Evolutionary conservation across 441 rosid species (phyloP).

Genomic region (Populus tomentosa): DNA sequence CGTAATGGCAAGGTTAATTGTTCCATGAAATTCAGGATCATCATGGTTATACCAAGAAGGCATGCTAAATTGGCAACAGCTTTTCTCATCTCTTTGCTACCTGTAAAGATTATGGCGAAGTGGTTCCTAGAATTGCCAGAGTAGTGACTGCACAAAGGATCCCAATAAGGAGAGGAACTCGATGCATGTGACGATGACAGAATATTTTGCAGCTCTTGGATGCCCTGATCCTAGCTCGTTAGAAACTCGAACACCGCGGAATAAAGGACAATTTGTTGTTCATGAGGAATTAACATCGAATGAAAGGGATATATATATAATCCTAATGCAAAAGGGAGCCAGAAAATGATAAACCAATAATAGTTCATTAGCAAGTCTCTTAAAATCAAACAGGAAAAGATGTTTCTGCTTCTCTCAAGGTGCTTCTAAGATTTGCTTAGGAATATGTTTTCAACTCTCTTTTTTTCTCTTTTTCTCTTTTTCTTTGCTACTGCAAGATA

Average conservation of each 20-base stretch:
- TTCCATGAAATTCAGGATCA: too few relatives aligned
- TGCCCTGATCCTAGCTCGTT: conserved; percentile 84
- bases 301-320: not conserved
- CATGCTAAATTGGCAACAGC: conserved; percentile 26
- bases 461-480: not conserved
- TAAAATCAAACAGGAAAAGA: not conserved
- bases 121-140: conserved; percentile 42
- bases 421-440: not conserved
- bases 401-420: not conserved
- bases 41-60: conserved; percentile 77
- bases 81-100: conserved; percentile 48
- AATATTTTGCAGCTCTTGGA: conserved; percentile 81
- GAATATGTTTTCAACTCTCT: not conserved
- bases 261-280: not conserved
- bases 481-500: not conserved
- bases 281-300: not conserved
- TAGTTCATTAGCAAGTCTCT: not conserved
- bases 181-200: conserved; percentile 46
- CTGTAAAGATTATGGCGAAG: conserved; percentile 62
- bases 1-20: too few relatives aligned
- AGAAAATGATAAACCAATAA: not conserved
- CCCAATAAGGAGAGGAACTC: conserved; percentile 30
- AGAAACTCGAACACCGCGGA: conserved; percentile 63
- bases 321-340: not conserved
- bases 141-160: conserved; percentile 43